Evolutionary conservation across 208 protist genomes (phyloP).

Genomic region (Leishmania braziliensis): DNA sequence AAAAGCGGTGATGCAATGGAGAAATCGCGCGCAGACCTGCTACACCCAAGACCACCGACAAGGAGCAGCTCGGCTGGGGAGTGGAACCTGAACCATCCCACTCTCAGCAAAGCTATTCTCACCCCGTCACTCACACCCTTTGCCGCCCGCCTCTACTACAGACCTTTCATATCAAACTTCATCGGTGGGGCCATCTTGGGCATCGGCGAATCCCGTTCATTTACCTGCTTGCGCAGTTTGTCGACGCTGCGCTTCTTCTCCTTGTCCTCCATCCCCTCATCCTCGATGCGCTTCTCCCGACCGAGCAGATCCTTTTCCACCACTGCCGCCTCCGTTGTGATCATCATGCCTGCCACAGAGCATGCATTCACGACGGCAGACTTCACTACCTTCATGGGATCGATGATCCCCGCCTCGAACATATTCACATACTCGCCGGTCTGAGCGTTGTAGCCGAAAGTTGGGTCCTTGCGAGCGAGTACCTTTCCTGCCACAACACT

Average conservation of each 20-base stretch:
- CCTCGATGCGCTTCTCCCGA: conserved; percentile 61
- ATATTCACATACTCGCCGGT: conserved; percentile 97
- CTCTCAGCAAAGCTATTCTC: not conserved
- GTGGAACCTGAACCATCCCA: not conserved
- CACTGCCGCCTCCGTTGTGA: conserved; percentile 98
- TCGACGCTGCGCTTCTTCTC: conserved; percentile 76
- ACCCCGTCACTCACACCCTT: not conserved
- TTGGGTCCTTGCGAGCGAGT: conserved; percentile 75
- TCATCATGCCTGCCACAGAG: conserved; percentile 98
- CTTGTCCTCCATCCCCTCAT: conserved; percentile 82
- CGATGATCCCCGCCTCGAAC: conserved; percentile 98
- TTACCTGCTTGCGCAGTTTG: conserved; percentile 70
- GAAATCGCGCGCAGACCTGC: not conserved
- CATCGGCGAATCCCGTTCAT: conserved; percentile 81
- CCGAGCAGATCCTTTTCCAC: conserved; percentile 84
- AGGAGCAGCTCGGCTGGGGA: not conserved
- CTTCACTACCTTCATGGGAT: conserved; percentile 99
- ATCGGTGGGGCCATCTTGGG: conserved; percentile 84
- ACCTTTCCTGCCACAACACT: conserved; percentile 98
- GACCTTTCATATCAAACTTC: conserved; percentile 89
- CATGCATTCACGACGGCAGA: conserved; percentile 98
- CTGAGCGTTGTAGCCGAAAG: conserved; percentile 96
- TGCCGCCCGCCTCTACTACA: conserved; percentile 31
- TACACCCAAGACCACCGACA: not conserved
- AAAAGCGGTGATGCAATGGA: not conserved